Evolutionary conservation across 495 filamentous ascomycete genomes (phyloP).

Genomic region (Barbatosphaeria neglecta): DNA sequence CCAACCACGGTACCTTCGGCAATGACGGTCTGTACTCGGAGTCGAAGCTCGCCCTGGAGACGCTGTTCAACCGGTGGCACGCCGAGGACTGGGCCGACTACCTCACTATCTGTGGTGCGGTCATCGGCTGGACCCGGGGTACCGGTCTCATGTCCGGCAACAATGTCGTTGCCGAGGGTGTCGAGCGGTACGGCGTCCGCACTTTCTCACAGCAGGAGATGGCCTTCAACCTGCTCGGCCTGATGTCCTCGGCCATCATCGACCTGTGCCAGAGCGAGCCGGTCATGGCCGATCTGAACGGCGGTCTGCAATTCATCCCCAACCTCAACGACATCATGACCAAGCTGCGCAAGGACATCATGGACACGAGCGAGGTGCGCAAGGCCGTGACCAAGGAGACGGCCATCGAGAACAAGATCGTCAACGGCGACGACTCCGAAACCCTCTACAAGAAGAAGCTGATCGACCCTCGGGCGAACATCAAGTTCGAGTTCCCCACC

Average conservation of each 20-base stretch:
- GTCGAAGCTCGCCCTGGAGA: slow-evolving; percentile 93
- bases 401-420: slow-evolving; percentile 90
- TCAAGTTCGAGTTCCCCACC: slow-evolving; percentile 89
- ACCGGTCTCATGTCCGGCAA: slow-evolving; percentile 97
- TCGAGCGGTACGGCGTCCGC: slow-evolving; percentile 90
- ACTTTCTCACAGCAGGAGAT: slow-evolving; percentile 99
- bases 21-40: slow-evolving; percentile 98
- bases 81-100: slow-evolving; percentile 96
- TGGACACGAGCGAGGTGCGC: slow-evolving; percentile 87
- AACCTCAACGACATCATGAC: slow-evolving; percentile 94
- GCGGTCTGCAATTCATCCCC: slow-evolving; percentile 92
- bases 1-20: slow-evolving; percentile 97
- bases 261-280: slow-evolving; percentile 94
- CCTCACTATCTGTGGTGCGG: slow-evolving; percentile 95
- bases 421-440: slow-evolving; percentile 89
- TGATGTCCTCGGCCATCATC: slow-evolving; percentile 90
- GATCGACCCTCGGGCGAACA: slow-evolving; percentile 88
- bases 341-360: slow-evolving; percentile 77
- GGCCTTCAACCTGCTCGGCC: slow-evolving; percentile 95
- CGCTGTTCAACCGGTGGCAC: slow-evolving; percentile 96
- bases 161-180: slow-evolving; percentile 93
- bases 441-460: slow-evolving; percentile 87
- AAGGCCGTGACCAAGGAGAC: slow-evolving; percentile 91
- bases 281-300: slow-evolving; percentile 94
- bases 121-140: slow-evolving; percentile 98